phyloP scores from a whole-genome alignment of 495 filamentous ascomycete species.

The Penicillium salamii region DNA sequence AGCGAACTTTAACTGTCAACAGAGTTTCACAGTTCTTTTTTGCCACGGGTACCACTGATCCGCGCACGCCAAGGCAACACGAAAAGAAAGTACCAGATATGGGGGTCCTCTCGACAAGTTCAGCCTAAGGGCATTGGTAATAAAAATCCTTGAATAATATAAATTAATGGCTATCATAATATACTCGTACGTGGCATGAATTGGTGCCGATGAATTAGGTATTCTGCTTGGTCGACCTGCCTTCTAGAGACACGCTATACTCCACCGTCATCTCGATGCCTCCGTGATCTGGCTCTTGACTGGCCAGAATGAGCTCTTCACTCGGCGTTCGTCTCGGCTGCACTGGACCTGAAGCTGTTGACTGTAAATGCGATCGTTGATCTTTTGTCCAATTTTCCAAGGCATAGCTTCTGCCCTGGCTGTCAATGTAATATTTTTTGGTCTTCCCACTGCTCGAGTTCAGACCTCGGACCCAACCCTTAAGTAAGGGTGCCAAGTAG shows the following conservation, averaged over 20 bases:
- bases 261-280: conserved; percentile 48
- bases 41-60: not conserved
- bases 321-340: conserved; percentile 31
- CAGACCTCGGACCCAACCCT: conserved; percentile 34
- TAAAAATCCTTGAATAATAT: too few species aligned
- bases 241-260: conserved; percentile 39
- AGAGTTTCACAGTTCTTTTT: not conserved
- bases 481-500: conserved; percentile 44
- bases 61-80: too few species aligned
- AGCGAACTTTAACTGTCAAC: not conserved
- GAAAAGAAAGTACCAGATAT: not conserved
- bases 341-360: conserved; percentile 23
- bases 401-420: conserved; percentile 22
- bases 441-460: conserved; percentile 17
- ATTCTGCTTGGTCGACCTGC: conserved; percentile 1
- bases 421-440: conserved; percentile 20
- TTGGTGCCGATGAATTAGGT: too few species aligned
- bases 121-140: too few species aligned
- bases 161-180: too few species aligned
- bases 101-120: too few species aligned
- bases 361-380: conserved; percentile 25
- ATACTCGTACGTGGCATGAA: too few species aligned
- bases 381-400: conserved; percentile 35
- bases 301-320: conserved; percentile 44
- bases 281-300: conserved; percentile 21